These are phyloP conservation scores for Gigaspora rosea DNA, from an alignment of 192 early-diverging fungal genomes.

Conservation along the genomic window DNA sequence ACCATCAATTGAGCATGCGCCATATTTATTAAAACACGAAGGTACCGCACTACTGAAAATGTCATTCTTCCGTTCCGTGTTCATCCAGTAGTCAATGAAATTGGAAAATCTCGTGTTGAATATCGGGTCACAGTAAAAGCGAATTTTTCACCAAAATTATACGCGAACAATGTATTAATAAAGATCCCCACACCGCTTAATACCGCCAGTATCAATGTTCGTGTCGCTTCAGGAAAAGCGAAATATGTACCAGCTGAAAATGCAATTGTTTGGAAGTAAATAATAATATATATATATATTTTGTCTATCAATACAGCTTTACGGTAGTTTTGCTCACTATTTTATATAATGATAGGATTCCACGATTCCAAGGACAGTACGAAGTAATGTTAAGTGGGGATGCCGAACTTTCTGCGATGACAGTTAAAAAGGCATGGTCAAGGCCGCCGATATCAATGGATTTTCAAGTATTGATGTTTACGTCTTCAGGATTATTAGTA, in stretches of 20 bases:
- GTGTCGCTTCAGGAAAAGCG: slow-evolving; percentile 81
- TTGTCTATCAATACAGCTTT: background rate
- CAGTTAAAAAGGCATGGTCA: slow-evolving; percentile 87
- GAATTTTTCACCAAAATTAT: slow-evolving; percentile 37
- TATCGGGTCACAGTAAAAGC: slow-evolving; percentile 55
- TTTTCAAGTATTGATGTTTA: slow-evolving; percentile 95
- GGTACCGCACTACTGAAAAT: slow-evolving; percentile 92
- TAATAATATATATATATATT: slow-evolving; percentile 22
- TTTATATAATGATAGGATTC: slow-evolving; percentile 62
- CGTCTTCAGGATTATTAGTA: slow-evolving; percentile 93
- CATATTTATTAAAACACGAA: slow-evolving; percentile 18
- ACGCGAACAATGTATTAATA: slow-evolving; percentile 87
- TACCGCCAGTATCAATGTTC: slow-evolving; percentile 79
- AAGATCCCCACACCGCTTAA: slow-evolving; percentile 91
- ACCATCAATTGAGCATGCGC: too few species aligned
- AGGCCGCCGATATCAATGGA: slow-evolving; percentile 95
- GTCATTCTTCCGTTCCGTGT: slow-evolving; percentile 96
- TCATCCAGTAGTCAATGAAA: slow-evolving; percentile 88
- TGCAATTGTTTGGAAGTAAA: slow-evolving; percentile 92
- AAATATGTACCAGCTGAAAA: slow-evolving; percentile 97
- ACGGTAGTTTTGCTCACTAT: background rate
- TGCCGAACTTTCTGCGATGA: slow-evolving; percentile 81
- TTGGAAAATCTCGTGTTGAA: slow-evolving; percentile 78
- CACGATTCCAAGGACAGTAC: slow-evolving; percentile 87
- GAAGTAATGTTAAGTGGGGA: slow-evolving; percentile 82